phyloP scores from a whole-genome alignment of 495 filamentous ascomycete genomes.

The Achaetomiella virescens region DNA sequence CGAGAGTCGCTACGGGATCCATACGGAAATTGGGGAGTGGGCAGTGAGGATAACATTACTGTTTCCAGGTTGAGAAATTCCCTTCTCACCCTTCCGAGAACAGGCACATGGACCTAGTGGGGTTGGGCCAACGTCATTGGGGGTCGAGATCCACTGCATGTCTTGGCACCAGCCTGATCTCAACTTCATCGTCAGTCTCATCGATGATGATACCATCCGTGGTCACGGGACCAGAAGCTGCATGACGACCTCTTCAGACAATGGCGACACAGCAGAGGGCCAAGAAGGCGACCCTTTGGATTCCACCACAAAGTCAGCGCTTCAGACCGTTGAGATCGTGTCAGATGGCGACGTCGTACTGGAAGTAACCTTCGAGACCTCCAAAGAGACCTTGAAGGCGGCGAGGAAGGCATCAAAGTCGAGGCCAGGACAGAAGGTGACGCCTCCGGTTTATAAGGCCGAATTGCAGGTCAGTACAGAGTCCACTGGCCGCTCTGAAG shows the following conservation, averaged over 20 bases:
- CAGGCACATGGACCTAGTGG: background rate
- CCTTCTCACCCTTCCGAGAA: no score
- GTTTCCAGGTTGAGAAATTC: no score
- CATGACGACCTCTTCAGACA: conserved; percentile 4
- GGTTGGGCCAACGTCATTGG: conserved; percentile 8
- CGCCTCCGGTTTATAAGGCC: conserved; percentile 28
- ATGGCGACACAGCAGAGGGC: conserved; percentile 20
- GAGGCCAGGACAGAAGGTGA: conserved; percentile 16
- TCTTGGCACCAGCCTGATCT: conserved; percentile 4
- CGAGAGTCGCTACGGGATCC: no score
- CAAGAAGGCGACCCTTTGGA: conserved; percentile 13
- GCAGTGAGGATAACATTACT: background rate
- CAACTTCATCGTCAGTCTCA: background rate
- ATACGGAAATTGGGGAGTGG: no score
- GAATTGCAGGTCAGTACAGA: conserved; percentile 32
- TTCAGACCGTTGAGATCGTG: conserved; percentile 39
- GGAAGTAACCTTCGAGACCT: conserved; percentile 48
- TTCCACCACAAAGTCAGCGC: conserved; percentile 1
- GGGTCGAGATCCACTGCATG: background rate
- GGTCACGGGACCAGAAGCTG: background rate
- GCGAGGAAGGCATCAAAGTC: conserved; percentile 19
- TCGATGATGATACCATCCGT: background rate
- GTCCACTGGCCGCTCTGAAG: conserved; percentile 35
- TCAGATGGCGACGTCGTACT: conserved; percentile 51
- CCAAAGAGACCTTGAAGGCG: conserved; percentile 35